Base-by-base conservation (phyloP, 768 basidiomycete species). In the Leccinum sublutescens region DNA sequence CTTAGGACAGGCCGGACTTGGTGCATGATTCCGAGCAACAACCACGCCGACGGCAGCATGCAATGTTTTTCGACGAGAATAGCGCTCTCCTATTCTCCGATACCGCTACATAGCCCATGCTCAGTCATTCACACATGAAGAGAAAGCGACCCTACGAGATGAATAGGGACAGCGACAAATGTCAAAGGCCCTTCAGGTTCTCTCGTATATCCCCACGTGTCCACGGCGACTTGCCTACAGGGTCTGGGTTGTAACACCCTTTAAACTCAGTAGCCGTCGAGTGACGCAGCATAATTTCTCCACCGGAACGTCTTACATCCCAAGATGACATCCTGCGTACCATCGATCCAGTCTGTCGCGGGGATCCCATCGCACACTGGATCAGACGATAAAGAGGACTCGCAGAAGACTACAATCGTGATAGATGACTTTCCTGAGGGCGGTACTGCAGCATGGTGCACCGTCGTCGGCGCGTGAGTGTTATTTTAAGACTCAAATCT, bases 341-440 rank as follows among this genome's bases (percentile, higher is more conserved):
- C 54, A 9, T 62, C 62, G 3, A 55, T 29, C 21, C 56, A 49
- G 27, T 50, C 59, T 2, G 5, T 12, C 11, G 21, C 19, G 45
- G 57, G 50, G 43, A 31, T 43, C 25, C 36, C 53, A 34, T 19
- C 51, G 1, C 10, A 7, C 5, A 15, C 23, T 25, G 15, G 27
- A 55, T 48, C 56, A 10, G 43, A 61, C 8, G 17, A n/a, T 1
- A 62, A 61, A 33, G 52, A 58, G 4, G 50, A 36, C 34, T n/a
- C 10, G 34, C 56, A 49, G 6, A 55, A 49, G 47, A 17, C 12
- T 5, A 52, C 2, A 14, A 12, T 19, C 2, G 49, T 50, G 2
- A 11, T n/a, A 19, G 25, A 36, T 19, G 61, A 64, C 11, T 74
- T 72, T 29, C 71, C 71, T 0, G 71, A 72, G 59, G 71, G 72